Evolutionary conservation across 1,284 basidiomycete genomes (phyloP).

Genomic region (Ustilago tritici): DNA sequence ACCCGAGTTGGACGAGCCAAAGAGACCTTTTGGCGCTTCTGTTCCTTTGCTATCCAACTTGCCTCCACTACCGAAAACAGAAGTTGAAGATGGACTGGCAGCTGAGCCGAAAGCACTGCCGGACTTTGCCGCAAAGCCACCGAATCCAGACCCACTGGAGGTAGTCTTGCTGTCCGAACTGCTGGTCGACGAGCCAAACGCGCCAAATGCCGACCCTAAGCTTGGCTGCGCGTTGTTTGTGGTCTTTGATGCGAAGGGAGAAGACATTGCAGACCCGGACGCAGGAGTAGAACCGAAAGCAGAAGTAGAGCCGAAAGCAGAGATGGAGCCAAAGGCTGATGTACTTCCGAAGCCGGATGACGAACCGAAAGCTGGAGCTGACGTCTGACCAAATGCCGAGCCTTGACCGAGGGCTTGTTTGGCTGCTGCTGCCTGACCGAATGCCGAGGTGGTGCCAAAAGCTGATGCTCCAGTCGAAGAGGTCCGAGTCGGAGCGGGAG

Average conservation of each 20-base stretch:
- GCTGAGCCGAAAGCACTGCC: conserved; percentile 28
- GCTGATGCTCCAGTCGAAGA: conserved; percentile 25
- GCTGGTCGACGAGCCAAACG: conserved; percentile 8
- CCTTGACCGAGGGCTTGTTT: conserved; percentile 52
- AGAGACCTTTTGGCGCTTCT: conserved; percentile 18
- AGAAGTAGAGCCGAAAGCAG: conserved; percentile 40
- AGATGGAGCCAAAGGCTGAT: conserved; percentile 57
- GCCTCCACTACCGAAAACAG: conserved; percentile 44
- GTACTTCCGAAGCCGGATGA: conserved; percentile 67
- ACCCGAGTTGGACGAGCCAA: conserved; percentile 14
- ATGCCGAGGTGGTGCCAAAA: conserved; percentile 69
- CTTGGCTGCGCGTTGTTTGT: conserved; percentile 14
- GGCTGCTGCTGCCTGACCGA: conserved; percentile 63
- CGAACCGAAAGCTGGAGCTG: conserved; percentile 50
- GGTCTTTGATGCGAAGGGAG: conserved; percentile 34
- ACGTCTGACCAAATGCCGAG: conserved; percentile 52
- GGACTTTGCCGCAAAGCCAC: conserved; percentile 41
- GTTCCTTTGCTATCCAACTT: conserved; percentile 26
- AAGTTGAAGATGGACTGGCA: conserved; percentile 16
- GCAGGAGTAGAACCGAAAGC: conserved; percentile 53
- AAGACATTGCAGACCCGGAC: conserved; percentile 45
- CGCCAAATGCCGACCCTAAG: conserved; percentile 30
- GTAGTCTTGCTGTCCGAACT: conserved; percentile 3
- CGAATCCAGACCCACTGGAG: conserved; percentile 31
- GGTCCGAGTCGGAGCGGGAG: conserved; percentile 11